Base-by-base conservation (phyloP, 208 protist genomes). In the Acanthamoeba castellanii region DNA sequence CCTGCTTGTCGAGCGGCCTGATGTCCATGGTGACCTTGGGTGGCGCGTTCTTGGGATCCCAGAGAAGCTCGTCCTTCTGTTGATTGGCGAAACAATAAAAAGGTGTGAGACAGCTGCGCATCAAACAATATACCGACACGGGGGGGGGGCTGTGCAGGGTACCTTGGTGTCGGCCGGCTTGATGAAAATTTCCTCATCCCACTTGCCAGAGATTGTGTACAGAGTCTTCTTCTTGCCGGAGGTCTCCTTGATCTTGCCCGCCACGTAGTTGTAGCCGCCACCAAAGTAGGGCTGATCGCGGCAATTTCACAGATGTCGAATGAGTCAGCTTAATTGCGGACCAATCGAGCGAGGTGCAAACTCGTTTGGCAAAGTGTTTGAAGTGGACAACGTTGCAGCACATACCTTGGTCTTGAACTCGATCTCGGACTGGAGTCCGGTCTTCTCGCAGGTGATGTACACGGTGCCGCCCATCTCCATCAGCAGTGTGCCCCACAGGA, bases 341-440 rank as follows among this genome's bases (percentile, higher is more conserved):
- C 8, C 50, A 6, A 18, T 18, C 50, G 14, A 55, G 14, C 50
- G 57, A 64, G 20, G 20, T 61, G 68, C 27, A 20, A 45, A 68
- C n/a, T 1, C 89, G 27, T 30, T 13, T 42, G 1, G 37, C 2
- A 42, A 42, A 42, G 37, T 42, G 37, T n/a, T 3, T 1, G 37
- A 3, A 42, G 37, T 3, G 37, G 37, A 42, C 37, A n/a, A 42
- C 37, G 3, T 4, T 3, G 37, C 37, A 42, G 37, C 37, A 42
- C 37, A 42, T 32, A 32, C 93, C 94, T 98, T 96, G 37, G 95
- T 84, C 95, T 97, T 98, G 92, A 98, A 98, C 64, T 98, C 95
- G 47, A 98, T 93, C 64, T 98, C 96, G 42, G 89, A 57, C 22
- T 57, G 61, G 30, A 96, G 82, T 57, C 93, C 95, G 18, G 95